Conservation (phyloP, 495 filamentous ascomycete genomes). For the Parachaetomium inaequale region DNA sequence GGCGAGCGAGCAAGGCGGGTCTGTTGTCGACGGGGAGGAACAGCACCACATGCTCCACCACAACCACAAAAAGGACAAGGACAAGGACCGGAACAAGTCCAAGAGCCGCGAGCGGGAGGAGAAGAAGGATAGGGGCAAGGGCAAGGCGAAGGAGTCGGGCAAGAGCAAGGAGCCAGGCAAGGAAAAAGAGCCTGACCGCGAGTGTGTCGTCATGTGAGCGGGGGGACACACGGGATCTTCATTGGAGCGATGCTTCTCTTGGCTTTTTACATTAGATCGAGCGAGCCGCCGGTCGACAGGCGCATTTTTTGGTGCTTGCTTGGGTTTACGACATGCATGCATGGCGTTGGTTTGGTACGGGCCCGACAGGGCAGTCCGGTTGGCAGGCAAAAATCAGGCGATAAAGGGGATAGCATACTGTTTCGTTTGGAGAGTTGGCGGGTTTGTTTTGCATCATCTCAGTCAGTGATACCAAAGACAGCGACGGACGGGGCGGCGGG, state of each 20-base stretch:
- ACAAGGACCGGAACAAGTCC: slow-evolving; percentile 34
- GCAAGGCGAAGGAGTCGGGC: slow-evolving; percentile 38
- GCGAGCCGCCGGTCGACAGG: neutral
- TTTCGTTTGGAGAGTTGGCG: no score
- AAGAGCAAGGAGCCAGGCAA: slow-evolving; percentile 37
- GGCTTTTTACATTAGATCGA: neutral
- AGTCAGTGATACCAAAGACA: slow-evolving; percentile 1
- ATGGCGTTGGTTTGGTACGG: neutral
- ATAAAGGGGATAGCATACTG: neutral
- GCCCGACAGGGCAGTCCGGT: neutral
- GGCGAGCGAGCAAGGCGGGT: slow-evolving; percentile 34
- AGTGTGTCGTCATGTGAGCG: slow-evolving; percentile 55
- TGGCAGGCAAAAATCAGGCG: neutral
- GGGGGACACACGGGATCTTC: neutral
- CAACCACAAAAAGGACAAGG: neutral
- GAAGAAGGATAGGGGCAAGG: slow-evolving; percentile 41
- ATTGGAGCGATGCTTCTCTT: neutral
- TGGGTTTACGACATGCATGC: neutral
- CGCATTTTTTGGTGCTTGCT: neutral
- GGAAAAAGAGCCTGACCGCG: slow-evolving; percentile 58
- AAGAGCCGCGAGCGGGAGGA: slow-evolving; percentile 36
- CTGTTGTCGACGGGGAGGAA: slow-evolving; percentile 36
- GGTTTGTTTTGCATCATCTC: neutral
- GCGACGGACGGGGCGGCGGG: neutral
- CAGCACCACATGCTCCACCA: no score